Conservation (phyloP, 768 basidiomycete genomes). For the Sporobolomyces roseus region DNA sequence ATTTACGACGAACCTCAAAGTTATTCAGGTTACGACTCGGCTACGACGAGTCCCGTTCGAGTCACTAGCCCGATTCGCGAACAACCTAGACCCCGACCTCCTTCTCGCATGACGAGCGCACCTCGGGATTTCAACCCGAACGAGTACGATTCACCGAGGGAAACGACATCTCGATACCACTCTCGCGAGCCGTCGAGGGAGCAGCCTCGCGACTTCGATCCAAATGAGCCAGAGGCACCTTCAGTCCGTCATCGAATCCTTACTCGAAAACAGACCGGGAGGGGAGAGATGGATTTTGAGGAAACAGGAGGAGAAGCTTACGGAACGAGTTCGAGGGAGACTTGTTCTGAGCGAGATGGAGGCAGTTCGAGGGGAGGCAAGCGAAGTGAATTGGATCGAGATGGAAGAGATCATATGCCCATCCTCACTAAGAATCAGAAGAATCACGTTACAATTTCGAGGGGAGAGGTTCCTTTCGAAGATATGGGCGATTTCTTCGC, state of each 20-base stretch:
- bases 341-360: too few species aligned
- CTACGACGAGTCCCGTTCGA: background rate
- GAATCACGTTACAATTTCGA: constrained; percentile 8
- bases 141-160: constrained; percentile 9
- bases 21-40: background rate
- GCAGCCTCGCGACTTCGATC: too few species aligned
- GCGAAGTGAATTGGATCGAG: constrained; percentile 11
- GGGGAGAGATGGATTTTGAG: too few species aligned
- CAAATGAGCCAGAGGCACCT: constrained; percentile 12
- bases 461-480: constrained; percentile 24
- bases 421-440: background rate
- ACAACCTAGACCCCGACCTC: background rate
- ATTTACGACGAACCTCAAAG: background rate
- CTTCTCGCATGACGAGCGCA: constrained; percentile 2
- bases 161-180: too few species aligned
- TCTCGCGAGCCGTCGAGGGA: too few species aligned
- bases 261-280: too few species aligned
- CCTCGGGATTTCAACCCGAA: constrained; percentile 30
- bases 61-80: background rate
- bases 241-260: constrained; percentile 9
- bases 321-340: too few species aligned
- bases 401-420: constrained; percentile 17
- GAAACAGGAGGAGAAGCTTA: too few species aligned
- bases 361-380: too few species aligned
- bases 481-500: constrained; percentile 32